Evolutionary conservation across 2,329 filamentous ascomycete genomes (phyloP), one percentile per base, ranked within the genome.

Genomic region (Penicillium paneum): DNA sequence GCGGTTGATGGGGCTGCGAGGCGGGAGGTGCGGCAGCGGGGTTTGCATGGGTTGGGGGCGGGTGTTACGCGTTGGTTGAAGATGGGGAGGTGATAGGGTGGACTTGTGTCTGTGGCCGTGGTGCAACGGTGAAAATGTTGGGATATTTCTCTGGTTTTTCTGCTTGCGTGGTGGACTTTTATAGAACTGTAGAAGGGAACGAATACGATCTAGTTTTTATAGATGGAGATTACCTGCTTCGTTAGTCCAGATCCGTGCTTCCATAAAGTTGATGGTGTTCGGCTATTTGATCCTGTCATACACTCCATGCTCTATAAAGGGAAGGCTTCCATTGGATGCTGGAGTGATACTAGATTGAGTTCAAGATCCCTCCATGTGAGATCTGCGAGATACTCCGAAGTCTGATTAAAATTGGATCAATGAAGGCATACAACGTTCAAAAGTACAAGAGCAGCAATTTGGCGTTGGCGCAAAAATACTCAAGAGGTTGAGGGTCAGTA

Each of bases 21-120:
- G 15, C 65, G 71, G 38, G 73, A 73, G 62, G 63, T 57, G 4
- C 57, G 67, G 36, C 70, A 74, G 63, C 64, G 71, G 21, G 74
- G 74, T 3, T 60, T 75, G 42, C 61, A 69, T 35, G 73, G 74
- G 5, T 51, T 76, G 53, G 62, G 64, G 45, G 58, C 55, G 19
- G 58, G 63, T 21, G 29, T 64, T 32, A 54, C 28, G 11, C 46
- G 58, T 26, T 61, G 57, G 55, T 41, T 59, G 26, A 28, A 38
- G 28, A 51, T 5, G 46, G 48, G 26, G 51, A 58, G 50, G 34
- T 34, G 52, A 15, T 44, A n/a, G 12, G 29, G 38, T 34, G 43
- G 24, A 28, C 7, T 46, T 40, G 28, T 19, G 7, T 41, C 5
- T 45, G n/a, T 45, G 40, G n/a, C n/a, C 41, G 26, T 19, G 3